A percentile compares a stretch with the other conserved stretches of the same genome.
These are phyloP conservation scores for Sistotremastrum niveocremeum DNA, from an alignment of 768 basidiomycete genomes.

Conservation along the genomic window DNA sequence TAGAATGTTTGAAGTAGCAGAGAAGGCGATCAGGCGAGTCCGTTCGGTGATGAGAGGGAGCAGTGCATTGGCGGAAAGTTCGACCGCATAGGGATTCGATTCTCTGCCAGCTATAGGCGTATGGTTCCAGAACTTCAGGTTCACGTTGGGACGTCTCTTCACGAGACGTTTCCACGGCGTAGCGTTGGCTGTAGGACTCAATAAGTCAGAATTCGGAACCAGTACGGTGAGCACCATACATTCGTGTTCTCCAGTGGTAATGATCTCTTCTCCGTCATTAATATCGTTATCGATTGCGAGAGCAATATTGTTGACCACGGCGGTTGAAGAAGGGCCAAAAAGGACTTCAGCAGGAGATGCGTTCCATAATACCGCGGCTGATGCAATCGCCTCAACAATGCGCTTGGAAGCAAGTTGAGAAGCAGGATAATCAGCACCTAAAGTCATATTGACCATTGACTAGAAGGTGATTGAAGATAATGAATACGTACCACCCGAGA, in stretches of 20 bases:
- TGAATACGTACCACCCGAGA: conserved; percentile 3
- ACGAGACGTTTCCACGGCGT: conserved; percentile 17
- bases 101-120: neutral
- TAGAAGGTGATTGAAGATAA: neutral
- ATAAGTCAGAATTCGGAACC: neutral
- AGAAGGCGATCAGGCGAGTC: conserved; percentile 18
- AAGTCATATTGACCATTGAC: neutral
- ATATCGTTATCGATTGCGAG: conserved; percentile 9
- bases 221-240: conserved; percentile 3
- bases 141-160: neutral
- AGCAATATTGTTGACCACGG: conserved; percentile 14
- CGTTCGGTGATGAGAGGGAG: conserved; percentile 10
- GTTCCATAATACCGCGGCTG: conserved; percentile 14
- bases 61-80: conserved; percentile 6
- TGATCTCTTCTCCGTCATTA: conserved; percentile 14
- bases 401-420: conserved; percentile 10
- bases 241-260: conserved; percentile 17
- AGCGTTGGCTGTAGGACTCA: conserved; percentile 11
- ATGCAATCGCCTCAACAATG: conserved; percentile 8
- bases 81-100: conserved; percentile 12
- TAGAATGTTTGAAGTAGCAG: conserved; percentile 18
- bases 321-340: conserved; percentile 14
- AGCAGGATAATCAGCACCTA: conserved; percentile 15
- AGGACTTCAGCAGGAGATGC: conserved; percentile 13
- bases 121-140: neutral